These are phyloP conservation scores for Leptographium lundbergii DNA, from an alignment of 2,329 filamentous ascomycete species.

Conservation along the genomic window DNA sequence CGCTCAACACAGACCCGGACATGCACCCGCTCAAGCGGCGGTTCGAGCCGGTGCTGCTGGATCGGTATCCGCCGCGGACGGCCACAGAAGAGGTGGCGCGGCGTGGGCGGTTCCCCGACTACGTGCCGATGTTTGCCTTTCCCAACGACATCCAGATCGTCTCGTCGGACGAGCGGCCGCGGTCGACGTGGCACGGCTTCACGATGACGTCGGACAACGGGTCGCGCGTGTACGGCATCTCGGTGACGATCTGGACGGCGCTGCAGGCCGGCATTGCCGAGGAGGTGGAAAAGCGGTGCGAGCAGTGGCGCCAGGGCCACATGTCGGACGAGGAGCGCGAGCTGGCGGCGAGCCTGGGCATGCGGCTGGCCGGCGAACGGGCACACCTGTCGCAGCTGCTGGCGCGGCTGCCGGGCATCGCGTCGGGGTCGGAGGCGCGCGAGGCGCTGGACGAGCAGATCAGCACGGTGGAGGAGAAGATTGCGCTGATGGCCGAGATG, in stretches of 20 bases:
- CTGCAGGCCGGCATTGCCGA: slow-evolving; percentile 71
- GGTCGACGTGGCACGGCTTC: slow-evolving; percentile 98
- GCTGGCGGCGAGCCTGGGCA: slow-evolving; percentile 79
- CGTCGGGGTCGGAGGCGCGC: slow-evolving; percentile 68
- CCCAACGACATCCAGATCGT: slow-evolving; percentile 97
- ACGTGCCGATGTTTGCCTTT: slow-evolving; percentile 98
- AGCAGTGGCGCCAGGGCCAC: slow-evolving; percentile 71
- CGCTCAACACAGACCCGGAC: slow-evolving; percentile 74
- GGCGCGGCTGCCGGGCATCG: slow-evolving; percentile 65
- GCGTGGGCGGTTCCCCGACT: slow-evolving; percentile 84
- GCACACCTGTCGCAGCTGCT: slow-evolving; percentile 83
- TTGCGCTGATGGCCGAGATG: slow-evolving; percentile 91
- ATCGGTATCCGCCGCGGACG: slow-evolving; percentile 79
- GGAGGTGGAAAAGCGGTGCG: slow-evolving; percentile 69
- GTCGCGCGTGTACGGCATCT: slow-evolving; percentile 83
- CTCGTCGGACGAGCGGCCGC: slow-evolving; percentile 82
- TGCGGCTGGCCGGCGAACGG: slow-evolving; percentile 74
- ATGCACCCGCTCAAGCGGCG: slow-evolving; percentile 92
- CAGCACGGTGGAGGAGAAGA: slow-evolving; percentile 92
- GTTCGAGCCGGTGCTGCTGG: slow-evolving; percentile 91
- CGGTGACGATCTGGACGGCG: slow-evolving; percentile 85
- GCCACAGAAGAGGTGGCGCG: slow-evolving; percentile 68
- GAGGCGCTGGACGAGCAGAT: slow-evolving; percentile 89
- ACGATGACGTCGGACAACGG: slow-evolving; percentile 94
- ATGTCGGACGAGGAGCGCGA: slow-evolving; percentile 89